These are phyloP conservation scores for Euphrasia confusa DNA, from an alignment of 257 asterid genomes.

Conservation along the genomic window DNA sequence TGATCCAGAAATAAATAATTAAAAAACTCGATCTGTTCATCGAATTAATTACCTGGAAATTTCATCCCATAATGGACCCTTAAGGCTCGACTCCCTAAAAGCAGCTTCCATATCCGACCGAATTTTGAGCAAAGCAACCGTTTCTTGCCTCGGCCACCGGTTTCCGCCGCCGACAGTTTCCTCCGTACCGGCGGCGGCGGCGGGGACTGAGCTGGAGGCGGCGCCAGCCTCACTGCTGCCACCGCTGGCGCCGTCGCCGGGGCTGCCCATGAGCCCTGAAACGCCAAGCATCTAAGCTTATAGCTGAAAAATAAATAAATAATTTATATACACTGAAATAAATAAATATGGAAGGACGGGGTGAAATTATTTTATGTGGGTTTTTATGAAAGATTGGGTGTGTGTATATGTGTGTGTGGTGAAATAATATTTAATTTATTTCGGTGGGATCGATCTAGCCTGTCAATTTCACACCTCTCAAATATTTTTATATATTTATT, in stretches of 20 bases:
- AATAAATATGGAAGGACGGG: constrained; percentile 35
- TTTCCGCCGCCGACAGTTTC: constrained; percentile 51
- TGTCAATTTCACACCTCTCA: constrained; percentile 66
- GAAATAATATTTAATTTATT: constrained; percentile 66
- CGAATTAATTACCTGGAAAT: constrained; percentile 58
- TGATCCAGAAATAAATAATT: too few relatives aligned
- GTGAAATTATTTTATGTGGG: constrained; percentile 51
- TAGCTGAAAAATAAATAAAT: neutral
- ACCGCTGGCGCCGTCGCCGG: constrained; percentile 54
- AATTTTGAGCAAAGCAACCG: constrained; percentile 70
- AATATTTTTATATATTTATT: constrained; percentile 8
- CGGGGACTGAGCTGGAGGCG: constrained; percentile 34
- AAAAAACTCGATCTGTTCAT: neutral
- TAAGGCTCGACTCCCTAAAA: constrained; percentile 77
- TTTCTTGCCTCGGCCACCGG: constrained; percentile 95
- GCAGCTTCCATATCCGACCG: constrained; percentile 80
- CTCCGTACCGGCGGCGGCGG: constrained; percentile 28
- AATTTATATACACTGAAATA: constrained; percentile 24
- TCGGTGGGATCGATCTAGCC: constrained; percentile 93
- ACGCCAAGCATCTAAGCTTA: constrained; percentile 44
- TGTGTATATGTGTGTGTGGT: constrained; percentile 60
- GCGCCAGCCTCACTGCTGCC: constrained; percentile 60
- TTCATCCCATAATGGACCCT: constrained; percentile 97
- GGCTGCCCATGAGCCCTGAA: constrained; percentile 39
- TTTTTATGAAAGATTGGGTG: constrained; percentile 48